Evolutionary conservation across 768 basidiomycete species (phyloP).

Genomic region (Hericium erinaceus): DNA sequence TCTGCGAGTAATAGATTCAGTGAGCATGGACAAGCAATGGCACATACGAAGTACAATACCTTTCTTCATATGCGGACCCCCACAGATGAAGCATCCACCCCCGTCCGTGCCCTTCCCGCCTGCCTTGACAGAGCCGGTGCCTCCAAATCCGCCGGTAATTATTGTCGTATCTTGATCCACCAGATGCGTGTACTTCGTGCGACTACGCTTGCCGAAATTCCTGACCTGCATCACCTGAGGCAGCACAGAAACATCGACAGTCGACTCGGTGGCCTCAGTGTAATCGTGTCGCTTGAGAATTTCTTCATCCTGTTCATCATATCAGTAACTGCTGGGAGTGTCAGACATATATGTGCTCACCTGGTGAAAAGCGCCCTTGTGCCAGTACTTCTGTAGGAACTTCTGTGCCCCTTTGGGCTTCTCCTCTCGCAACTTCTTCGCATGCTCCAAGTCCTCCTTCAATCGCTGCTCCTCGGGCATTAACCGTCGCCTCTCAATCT

Average conservation of each 20-base stretch:
- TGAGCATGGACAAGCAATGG: neutral
- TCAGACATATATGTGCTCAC: constrained; percentile 29
- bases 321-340: neutral
- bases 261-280: constrained; percentile 83
- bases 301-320: constrained; percentile 64
- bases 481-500: constrained; percentile 84
- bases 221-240: constrained; percentile 97
- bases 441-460: constrained; percentile 85
- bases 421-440: constrained; percentile 71
- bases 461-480: constrained; percentile 89
- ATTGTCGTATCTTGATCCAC: constrained; percentile 88
- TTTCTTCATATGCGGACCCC: constrained; percentile 89
- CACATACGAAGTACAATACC: constrained; percentile 32
- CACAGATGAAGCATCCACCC: constrained; percentile 86
- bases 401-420: constrained; percentile 88
- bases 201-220: constrained; percentile 87
- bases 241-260: constrained; percentile 77
- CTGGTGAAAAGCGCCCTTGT: constrained; percentile 98
- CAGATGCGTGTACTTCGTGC: constrained; percentile 94
- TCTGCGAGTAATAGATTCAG: constrained; percentile 15
- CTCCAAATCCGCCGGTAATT: constrained; percentile 56
- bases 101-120: constrained; percentile 47
- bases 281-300: constrained; percentile 77
- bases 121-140: constrained; percentile 39
- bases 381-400: constrained; percentile 98